Percentiles rank a stretch among this genome's conserved stretches.
These are phyloP conservation scores for Bruguiera sexangula DNA, from an alignment of 345 rosid species.

Conservation along the genomic window DNA sequence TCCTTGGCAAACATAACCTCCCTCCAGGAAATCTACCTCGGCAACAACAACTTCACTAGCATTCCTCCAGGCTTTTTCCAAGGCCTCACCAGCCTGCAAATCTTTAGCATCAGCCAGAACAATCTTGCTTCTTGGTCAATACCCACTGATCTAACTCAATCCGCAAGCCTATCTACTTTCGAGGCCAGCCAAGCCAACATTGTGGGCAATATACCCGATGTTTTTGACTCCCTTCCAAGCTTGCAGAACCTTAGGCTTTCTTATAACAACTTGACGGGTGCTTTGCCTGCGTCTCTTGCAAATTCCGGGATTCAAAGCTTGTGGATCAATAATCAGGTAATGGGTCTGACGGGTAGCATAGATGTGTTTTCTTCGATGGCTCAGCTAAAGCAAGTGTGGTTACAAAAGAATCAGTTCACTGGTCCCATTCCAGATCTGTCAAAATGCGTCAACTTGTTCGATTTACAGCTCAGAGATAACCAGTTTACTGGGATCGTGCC, in stretches of 20 bases:
- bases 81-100: slow-evolving; percentile 52
- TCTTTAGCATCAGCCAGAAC: slow-evolving; percentile 44
- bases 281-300: slow-evolving; percentile 55
- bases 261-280: slow-evolving; percentile 69
- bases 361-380: slow-evolving; percentile 58
- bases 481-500: slow-evolving; percentile 64
- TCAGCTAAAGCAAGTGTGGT: slow-evolving; percentile 56
- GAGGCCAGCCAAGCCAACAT: slow-evolving; percentile 41
- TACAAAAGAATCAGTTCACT: slow-evolving; percentile 60
- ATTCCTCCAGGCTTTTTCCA: slow-evolving; percentile 51
- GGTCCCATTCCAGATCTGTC: slow-evolving; percentile 82
- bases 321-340: slow-evolving; percentile 62
- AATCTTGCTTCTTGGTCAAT: slow-evolving; percentile 51
- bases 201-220: slow-evolving; percentile 54
- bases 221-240: slow-evolving; percentile 44
- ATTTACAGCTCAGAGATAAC: slow-evolving; percentile 76
- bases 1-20: slow-evolving; percentile 47
- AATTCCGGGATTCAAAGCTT: slow-evolving; percentile 45
- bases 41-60: slow-evolving; percentile 49
- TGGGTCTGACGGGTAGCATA: slow-evolving; percentile 57
- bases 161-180: slow-evolving; percentile 37
- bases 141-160: slow-evolving; percentile 49
- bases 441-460: slow-evolving; percentile 42
- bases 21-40: slow-evolving; percentile 44
- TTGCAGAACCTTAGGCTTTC: slow-evolving; percentile 54